phyloP scores from a whole-genome alignment of 1,284 basidiomycete species.

The Irpex sp. region DNA sequence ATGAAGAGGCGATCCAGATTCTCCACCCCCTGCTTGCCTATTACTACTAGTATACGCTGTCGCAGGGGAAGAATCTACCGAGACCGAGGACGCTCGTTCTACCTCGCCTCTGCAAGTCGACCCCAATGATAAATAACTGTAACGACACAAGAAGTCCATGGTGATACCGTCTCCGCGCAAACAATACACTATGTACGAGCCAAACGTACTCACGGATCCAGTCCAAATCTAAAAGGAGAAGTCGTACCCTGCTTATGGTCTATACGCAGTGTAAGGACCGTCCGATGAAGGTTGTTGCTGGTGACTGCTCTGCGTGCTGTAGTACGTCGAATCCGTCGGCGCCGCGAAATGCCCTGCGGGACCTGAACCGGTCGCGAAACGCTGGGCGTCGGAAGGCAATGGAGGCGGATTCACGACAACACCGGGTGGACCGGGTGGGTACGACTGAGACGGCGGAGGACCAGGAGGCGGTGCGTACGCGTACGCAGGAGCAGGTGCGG shows the following conservation, averaged over 20 bases:
- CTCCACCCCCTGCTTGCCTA: neutral
- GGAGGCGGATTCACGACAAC: neutral
- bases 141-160: neutral
- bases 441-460: neutral
- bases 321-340: slow-evolving; percentile 19
- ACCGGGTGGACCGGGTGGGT: neutral
- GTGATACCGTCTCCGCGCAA: no score
- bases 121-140: neutral
- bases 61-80: no score
- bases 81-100: no score
- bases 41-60: neutral
- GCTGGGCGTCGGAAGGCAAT: neutral
- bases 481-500: neutral
- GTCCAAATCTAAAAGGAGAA: neutral
- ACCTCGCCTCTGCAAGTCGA: neutral
- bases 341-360: neutral
- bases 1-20: neutral
- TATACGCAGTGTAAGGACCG: no score
- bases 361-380: neutral
- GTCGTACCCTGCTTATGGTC: neutral
- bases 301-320: slow-evolving; percentile 15
- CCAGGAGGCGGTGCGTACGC: neutral
- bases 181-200: no score
- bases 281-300: slow-evolving; percentile 1
- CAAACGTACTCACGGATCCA: no score